These are phyloP conservation scores for Kluyveromyces wickerhamii DNA, from an alignment of 805 yeast species.

Conservation along the genomic window DNA sequence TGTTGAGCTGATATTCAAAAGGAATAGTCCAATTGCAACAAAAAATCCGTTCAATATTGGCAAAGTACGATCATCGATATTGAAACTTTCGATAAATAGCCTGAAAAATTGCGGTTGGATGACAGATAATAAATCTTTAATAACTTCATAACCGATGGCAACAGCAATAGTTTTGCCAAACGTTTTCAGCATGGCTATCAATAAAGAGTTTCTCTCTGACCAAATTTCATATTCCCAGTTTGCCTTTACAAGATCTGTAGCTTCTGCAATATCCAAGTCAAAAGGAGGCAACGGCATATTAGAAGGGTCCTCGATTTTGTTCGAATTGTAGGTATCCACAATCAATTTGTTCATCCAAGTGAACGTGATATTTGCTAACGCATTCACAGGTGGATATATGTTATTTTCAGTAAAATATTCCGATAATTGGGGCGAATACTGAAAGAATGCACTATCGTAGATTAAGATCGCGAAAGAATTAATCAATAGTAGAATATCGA, in stretches of 20 bases:
- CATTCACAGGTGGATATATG: slow-evolving; percentile 21
- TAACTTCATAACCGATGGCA: slow-evolving; percentile 33
- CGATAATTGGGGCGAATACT: slow-evolving; percentile 35
- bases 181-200: slow-evolving; percentile 31
- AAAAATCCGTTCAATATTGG: slow-evolving; percentile 54
- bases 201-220: slow-evolving; percentile 25
- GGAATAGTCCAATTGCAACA: slow-evolving; percentile 57
- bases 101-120: slow-evolving; percentile 53
- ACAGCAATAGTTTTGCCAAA: slow-evolving; percentile 32
- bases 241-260: slow-evolving; percentile 25
- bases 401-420: slow-evolving; percentile 30
- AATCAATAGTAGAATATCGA: slow-evolving; percentile 24
- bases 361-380: slow-evolving; percentile 35
- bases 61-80: slow-evolving; percentile 24
- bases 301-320: slow-evolving; percentile 33
- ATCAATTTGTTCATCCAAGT: slow-evolving; percentile 43
- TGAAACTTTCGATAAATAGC: slow-evolving; percentile 40
- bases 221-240: slow-evolving; percentile 33
- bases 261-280: slow-evolving; percentile 29
- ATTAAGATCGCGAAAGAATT: slow-evolving; percentile 30
- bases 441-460: slow-evolving; percentile 32
- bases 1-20: slow-evolving; percentile 52
- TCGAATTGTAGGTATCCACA: slow-evolving; percentile 32
- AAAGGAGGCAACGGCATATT: slow-evolving; percentile 38
- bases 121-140: slow-evolving; percentile 34